Conservation (phyloP, 805 yeast species). For the Deakozyma indianensis region DNA sequence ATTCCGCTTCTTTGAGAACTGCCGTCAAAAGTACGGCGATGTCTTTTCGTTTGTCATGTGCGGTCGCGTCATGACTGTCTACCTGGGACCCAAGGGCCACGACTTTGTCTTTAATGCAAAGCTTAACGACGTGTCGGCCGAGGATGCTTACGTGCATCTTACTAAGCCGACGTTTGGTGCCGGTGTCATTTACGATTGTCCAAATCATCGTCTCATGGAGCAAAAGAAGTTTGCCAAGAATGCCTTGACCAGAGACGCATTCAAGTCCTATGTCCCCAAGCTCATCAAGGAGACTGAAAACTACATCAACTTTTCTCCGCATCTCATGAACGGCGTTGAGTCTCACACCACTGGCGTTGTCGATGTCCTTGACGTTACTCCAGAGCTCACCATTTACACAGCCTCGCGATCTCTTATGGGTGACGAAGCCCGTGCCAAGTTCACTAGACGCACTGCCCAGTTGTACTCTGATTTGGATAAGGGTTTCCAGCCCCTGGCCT, state of each 20-base stretch:
- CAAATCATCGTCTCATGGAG: slow-evolving; percentile 89
- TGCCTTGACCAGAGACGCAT: slow-evolving; percentile 75
- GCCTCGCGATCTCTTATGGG: slow-evolving; percentile 89
- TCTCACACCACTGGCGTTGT: slow-evolving; percentile 17
- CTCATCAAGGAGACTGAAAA: slow-evolving; percentile 63
- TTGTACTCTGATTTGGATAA: slow-evolving; percentile 85
- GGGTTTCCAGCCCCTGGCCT: slow-evolving; percentile 92
- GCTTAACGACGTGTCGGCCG: slow-evolving; percentile 82
- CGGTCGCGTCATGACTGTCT: slow-evolving; percentile 90
- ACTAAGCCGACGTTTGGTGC: slow-evolving; percentile 99
- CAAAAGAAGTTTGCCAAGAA: slow-evolving; percentile 93
- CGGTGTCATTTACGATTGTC: slow-evolving; percentile 95
- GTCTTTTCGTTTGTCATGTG: slow-evolving; percentile 79
- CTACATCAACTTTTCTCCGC: slow-evolving; percentile 42
- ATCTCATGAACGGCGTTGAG: slow-evolving; percentile 27
- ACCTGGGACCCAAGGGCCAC: slow-evolving; percentile 94
- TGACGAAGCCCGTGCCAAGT: slow-evolving; percentile 73
- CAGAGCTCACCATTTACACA: slow-evolving; percentile 92
- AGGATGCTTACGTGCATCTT: slow-evolving; percentile 86
- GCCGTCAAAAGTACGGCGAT: slow-evolving; percentile 80
- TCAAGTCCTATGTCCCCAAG: slow-evolving; percentile 74
- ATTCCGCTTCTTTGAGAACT: slow-evolving; percentile 68
- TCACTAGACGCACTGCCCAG: slow-evolving; percentile 71
- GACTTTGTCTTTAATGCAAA: slow-evolving; percentile 90
- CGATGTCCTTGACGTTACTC: slow-evolving; percentile 65